phyloP scores from a whole-genome alignment of 2,329 filamentous ascomycete species.

The Spiromastix sp. region DNA sequence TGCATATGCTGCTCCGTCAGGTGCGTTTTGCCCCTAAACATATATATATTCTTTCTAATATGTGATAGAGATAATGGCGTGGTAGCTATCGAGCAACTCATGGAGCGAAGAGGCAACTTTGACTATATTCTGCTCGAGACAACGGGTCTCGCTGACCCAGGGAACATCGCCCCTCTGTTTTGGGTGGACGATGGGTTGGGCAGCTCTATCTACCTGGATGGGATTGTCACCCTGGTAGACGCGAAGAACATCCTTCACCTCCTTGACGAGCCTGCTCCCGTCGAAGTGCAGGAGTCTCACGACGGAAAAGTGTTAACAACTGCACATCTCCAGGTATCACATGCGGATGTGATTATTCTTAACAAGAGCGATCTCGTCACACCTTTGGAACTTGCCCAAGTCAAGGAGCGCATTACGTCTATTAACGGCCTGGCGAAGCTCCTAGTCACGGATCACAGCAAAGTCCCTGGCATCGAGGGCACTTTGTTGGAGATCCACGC shows the following conservation, averaged over 20 bases:
- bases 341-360: slow-evolving; percentile 88
- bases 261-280: slow-evolving; percentile 55
- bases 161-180: slow-evolving; percentile 90
- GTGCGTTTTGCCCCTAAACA: slow-evolving; percentile 32
- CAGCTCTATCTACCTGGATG: slow-evolving; percentile 91
- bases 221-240: slow-evolving; percentile 91
- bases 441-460: slow-evolving; percentile 68
- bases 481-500: slow-evolving; percentile 83
- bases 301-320: slow-evolving; percentile 70
- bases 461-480: slow-evolving; percentile 72
- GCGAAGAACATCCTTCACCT: slow-evolving; percentile 81
- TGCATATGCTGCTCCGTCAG: slow-evolving; percentile 98
- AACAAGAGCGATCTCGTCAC: slow-evolving; percentile 87
- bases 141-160: slow-evolving; percentile 87
- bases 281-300: slow-evolving; percentile 25
- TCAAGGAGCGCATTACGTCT: slow-evolving; percentile 61
- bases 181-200: slow-evolving; percentile 96
- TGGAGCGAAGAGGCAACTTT: slow-evolving; percentile 87
- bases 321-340: slow-evolving; percentile 91
- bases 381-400: slow-evolving; percentile 54
- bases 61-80: slow-evolving; percentile 69
- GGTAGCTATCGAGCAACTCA: slow-evolving; percentile 86
- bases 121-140: slow-evolving; percentile 98
- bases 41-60: slow-evolving; percentile 3
- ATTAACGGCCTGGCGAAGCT: slow-evolving; percentile 88